Conservation (phyloP, 495 filamentous ascomycete species). For the Talaromyces thailandensis region DNA sequence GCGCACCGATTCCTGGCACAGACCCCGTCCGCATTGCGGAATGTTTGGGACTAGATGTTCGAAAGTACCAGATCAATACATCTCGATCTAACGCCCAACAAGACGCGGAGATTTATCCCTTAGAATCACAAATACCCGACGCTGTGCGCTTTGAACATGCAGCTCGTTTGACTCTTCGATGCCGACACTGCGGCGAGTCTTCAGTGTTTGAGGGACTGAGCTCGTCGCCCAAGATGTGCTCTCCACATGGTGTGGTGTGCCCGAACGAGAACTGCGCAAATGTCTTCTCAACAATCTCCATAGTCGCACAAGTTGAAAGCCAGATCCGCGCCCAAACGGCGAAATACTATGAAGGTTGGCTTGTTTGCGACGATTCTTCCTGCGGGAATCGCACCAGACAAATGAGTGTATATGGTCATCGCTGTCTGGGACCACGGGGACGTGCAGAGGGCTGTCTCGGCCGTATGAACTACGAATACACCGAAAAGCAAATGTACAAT, state of each 20-base stretch:
- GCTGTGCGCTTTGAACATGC: conserved; percentile 70
- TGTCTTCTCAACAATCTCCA: conserved; percentile 56
- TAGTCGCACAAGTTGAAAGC: conserved; percentile 79
- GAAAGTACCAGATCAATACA: conserved; percentile 71
- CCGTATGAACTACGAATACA: conserved; percentile 77
- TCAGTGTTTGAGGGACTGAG: conserved; percentile 69
- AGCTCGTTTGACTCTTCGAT: conserved; percentile 64
- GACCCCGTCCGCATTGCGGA: conserved; percentile 82
- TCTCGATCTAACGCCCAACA: conserved; percentile 45
- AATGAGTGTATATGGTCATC: conserved; percentile 83
- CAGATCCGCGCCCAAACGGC: conserved; percentile 69
- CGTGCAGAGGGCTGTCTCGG: conserved; percentile 77
- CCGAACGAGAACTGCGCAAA: conserved; percentile 50
- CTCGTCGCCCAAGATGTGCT: conserved; percentile 46
- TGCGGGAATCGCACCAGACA: conserved; percentile 86
- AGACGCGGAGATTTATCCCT: conserved; percentile 58
- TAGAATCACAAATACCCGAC: conserved; percentile 92
- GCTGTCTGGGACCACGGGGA: conserved; percentile 80
- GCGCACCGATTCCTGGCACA: conserved; percentile 88
- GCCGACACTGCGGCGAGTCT: conserved; percentile 64
- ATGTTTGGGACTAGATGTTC: conserved; percentile 82
- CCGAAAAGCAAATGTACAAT: conserved; percentile 87
- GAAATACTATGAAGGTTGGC: conserved; percentile 85
- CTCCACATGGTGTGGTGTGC: conserved; percentile 68
- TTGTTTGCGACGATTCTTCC: conserved; percentile 77